Evolutionary conservation across 192 early-diverging fungal species (phyloP), one percentile per base, ranked within the genome.

Genomic region (Mortierella hygrophila): DNA sequence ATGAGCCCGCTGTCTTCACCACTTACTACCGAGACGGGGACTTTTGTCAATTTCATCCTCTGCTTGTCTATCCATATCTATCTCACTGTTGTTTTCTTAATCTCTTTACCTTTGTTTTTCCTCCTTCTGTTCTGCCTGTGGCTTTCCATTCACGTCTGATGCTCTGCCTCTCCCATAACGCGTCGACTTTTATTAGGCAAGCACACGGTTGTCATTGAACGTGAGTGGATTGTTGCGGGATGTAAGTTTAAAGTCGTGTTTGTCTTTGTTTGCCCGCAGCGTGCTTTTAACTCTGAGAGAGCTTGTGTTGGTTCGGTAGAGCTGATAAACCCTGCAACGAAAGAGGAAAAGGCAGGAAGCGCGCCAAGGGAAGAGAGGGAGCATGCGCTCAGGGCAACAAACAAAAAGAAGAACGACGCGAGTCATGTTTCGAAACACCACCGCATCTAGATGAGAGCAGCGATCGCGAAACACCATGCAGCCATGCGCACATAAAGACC

Each of bases 211-310:
- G 81, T 72, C 55, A 42, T 72, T 82, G 55, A 57, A 71, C 52
- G 74, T 77, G 54, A 60, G 76, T 82, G 81, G 70, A 38, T 68
- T 73, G 32, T 38, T 44, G 74, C 68, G 57, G 75, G 81, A 72
- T 77, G 81, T 76, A 82, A 82, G 75, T 77, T 70, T 57, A 10
- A 23, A 18, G 21, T 20, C 40, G 44, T 29, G 13, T 23, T 23
- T 76, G 4, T n/a, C 38, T 46, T 65, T 65, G 29, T 65, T 32
- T 15, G 60, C 29, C 13, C 0, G 37, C 23, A 73, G 37, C 20
- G 29, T 2, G 0, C n/a, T 26, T 60, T 60, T 10, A 60, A 2
- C 13, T 79, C 47, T 10, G 41, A 77, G 55, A 65, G 26, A 7
- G 40, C 21, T 4, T 4, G 37, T 6, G 40, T 29, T 32, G n/a